phyloP scores from a whole-genome alignment of 1,284 basidiomycete species.

The Coriolopsis trogii region DNA sequence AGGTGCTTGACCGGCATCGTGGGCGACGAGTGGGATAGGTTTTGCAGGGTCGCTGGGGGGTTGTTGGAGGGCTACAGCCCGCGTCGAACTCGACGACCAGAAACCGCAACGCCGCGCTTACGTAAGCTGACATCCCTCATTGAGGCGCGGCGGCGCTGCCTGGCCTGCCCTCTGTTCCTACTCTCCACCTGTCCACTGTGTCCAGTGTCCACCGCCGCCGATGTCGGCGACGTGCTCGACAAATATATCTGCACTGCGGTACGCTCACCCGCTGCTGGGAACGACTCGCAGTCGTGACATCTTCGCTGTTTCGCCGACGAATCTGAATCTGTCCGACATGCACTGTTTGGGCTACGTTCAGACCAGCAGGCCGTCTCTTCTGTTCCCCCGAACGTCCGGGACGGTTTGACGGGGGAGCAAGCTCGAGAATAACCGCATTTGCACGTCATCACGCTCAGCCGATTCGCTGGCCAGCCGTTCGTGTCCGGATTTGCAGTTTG shows the following conservation, averaged over 20 bases:
- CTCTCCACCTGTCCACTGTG: not conserved
- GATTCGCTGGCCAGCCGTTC: constrained; percentile 7
- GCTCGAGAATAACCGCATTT: constrained; percentile 1
- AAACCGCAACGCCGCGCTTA: constrained; percentile 20
- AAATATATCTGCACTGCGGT: too few relatives aligned
- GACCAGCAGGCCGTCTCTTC: not conserved
- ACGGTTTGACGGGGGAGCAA: constrained; percentile 3
- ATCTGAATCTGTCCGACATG: constrained; percentile 1
- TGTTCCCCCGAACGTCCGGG: constrained; percentile 9
- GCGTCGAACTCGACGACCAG: constrained; percentile 20
- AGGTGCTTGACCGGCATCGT: constrained; percentile 58
- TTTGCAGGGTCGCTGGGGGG: constrained; percentile 12
- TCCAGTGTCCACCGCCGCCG: not conserved
- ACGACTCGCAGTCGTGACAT: too few relatives aligned
- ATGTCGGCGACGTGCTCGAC: constrained; percentile 1
- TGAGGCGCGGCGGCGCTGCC: too few relatives aligned
- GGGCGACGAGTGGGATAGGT: constrained; percentile 8
- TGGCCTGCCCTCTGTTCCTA: not conserved
- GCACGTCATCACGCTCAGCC: not conserved
- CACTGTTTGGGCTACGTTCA: too few relatives aligned
- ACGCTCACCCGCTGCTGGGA: too few relatives aligned
- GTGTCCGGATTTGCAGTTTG: constrained; percentile 12
- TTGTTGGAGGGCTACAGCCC: constrained; percentile 5
- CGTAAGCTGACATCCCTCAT: constrained; percentile 16
- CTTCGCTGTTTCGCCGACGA: constrained; percentile 4